phyloP scores from a whole-genome alignment of 148 eudicot species.

The Pharnaceum exiguum region DNA sequence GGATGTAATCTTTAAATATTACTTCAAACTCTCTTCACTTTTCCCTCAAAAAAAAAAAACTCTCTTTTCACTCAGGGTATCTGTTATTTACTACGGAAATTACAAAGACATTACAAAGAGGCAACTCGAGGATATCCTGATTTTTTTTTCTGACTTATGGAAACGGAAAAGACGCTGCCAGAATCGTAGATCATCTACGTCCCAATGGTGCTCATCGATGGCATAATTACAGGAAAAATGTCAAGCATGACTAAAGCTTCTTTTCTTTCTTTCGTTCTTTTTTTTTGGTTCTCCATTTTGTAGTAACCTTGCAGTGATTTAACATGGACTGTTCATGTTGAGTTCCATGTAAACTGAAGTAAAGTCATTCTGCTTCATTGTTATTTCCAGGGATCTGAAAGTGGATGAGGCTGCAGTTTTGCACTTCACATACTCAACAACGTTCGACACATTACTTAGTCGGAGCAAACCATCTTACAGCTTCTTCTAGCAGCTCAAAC shows the following conservation, averaged over 20 bases:
- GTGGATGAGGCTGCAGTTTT: constrained; percentile 68
- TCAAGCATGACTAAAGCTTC: constrained; percentile 56
- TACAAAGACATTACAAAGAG: too few relatives aligned
- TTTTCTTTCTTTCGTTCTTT: constrained; percentile 7
- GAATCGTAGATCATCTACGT: constrained; percentile 78
- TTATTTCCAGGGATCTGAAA: constrained; percentile 35
- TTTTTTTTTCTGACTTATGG: constrained; percentile 86
- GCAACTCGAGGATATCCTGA: constrained; percentile 87
- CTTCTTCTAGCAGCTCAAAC: too few relatives aligned
- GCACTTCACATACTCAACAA: constrained; percentile 60
- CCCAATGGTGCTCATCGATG: constrained; percentile 92
- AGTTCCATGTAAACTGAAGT: not conserved
- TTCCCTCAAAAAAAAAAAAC: too few relatives aligned
- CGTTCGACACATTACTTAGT: too few relatives aligned
- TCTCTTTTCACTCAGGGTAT: not conserved
- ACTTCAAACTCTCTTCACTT: too few relatives aligned
- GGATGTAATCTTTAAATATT: too few relatives aligned
- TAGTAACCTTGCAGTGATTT: too few relatives aligned
- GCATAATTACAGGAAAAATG: constrained; percentile 90
- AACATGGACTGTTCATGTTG: not conserved
- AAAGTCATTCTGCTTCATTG: not conserved
- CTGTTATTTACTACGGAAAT: too few relatives aligned
- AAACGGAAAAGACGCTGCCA: constrained; percentile 76
- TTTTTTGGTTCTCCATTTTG: not conserved
- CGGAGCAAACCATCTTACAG: too few relatives aligned